phyloP scores from a whole-genome alignment of 495 filamentous ascomycete genomes.

The Aspergillus kassunensis region DNA sequence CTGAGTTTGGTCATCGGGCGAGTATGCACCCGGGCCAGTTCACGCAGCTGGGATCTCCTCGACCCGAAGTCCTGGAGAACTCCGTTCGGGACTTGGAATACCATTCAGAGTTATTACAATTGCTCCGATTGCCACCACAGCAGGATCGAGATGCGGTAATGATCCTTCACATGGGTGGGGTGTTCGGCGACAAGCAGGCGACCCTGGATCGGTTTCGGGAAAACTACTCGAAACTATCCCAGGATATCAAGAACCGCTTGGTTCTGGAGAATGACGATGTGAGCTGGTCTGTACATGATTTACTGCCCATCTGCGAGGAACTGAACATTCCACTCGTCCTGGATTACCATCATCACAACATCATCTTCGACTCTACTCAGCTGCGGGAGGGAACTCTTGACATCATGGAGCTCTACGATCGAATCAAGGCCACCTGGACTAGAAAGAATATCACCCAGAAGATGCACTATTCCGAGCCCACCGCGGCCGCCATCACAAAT shows the following conservation, averaged over 20 bases:
- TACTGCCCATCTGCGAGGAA: slow-evolving; percentile 88
- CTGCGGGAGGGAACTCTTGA: slow-evolving; percentile 84
- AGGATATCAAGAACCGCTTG: slow-evolving; percentile 70
- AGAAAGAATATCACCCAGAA: slow-evolving; percentile 86
- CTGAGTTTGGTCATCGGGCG: slow-evolving; percentile 77
- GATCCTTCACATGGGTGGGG: slow-evolving; percentile 92
- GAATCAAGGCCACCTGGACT: slow-evolving; percentile 81
- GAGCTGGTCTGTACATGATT: slow-evolving; percentile 82
- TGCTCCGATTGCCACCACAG: slow-evolving; percentile 76
- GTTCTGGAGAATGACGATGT: slow-evolving; percentile 97
- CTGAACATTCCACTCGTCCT: slow-evolving; percentile 89
- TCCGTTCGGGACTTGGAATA: slow-evolving; percentile 83
- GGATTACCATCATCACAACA: slow-evolving; percentile 96
- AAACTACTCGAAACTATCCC: slow-evolving; percentile 65
- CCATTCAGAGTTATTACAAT: slow-evolving; percentile 77
- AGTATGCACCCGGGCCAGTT: slow-evolving; percentile 93
- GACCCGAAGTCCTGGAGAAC: slow-evolving; percentile 66
- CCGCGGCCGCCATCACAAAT: slow-evolving; percentile 66
- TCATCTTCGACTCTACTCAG: slow-evolving; percentile 68
- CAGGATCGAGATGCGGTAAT: slow-evolving; percentile 85
- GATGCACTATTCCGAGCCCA: slow-evolving; percentile 92
- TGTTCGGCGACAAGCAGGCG: slow-evolving; percentile 81
- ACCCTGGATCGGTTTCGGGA: slow-evolving; percentile 77
- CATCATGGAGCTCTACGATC: slow-evolving; percentile 64
- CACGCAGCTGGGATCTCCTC: slow-evolving; percentile 83